Evolutionary conservation across 768 basidiomycete genomes (phyloP).

Genomic region (Gelatoporia subvermispora): DNA sequence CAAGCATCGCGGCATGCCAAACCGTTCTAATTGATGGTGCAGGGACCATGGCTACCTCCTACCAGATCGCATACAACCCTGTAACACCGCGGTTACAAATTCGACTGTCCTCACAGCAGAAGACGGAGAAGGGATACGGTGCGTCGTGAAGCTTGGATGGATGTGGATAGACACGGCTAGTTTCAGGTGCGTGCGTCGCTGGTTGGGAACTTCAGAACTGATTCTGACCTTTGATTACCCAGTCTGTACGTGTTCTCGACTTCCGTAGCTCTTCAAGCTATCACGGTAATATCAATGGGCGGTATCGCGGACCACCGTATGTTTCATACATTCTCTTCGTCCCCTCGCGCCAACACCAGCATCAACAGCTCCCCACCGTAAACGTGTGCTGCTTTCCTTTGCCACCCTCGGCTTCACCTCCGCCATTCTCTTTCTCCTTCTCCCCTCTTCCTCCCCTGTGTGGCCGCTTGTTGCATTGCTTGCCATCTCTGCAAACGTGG

Average conservation of each 20-base stretch:
- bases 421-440: constrained; percentile 63
- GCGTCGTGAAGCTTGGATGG: constrained; percentile 81
- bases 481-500: constrained; percentile 75
- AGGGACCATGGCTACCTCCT: constrained; percentile 79
- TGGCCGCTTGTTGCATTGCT: constrained; percentile 70
- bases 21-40: not conserved
- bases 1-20: not conserved
- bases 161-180: constrained; percentile 88
- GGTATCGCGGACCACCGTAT: constrained; percentile 85
- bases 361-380: constrained; percentile 59
- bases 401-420: constrained; percentile 67
- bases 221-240: not conserved
- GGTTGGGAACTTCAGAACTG: not conserved
- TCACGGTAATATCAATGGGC: constrained; percentile 95
- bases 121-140: constrained; percentile 41
- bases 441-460: constrained; percentile 64
- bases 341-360: not conserved
- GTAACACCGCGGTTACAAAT: constrained; percentile 26
- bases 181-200: constrained; percentile 61
- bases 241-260: constrained; percentile 87
- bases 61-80: constrained; percentile 63
- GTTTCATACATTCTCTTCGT: constrained; percentile 30
- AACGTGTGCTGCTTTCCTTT: constrained; percentile 70
- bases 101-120: constrained; percentile 6
- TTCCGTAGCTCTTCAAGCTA: constrained; percentile 83